Evolutionary conservation across 169 alveolate species (phyloP), one percentile per base, ranked within the genome.

Genomic region (Plasmodium knowlesi): DNA sequence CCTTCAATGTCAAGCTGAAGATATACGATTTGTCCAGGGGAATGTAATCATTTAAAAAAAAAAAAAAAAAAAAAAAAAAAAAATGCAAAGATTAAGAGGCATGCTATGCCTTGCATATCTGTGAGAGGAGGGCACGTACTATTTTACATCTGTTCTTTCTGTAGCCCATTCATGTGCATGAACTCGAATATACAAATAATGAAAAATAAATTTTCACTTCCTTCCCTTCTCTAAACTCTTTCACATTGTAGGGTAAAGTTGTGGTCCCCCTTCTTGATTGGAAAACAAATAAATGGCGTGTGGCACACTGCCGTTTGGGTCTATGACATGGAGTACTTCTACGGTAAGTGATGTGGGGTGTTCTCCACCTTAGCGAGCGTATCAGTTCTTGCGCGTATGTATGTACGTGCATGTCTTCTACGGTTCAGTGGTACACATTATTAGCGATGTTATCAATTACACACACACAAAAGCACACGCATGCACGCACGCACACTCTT

Each of bases 301-400:
- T 98, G 99, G 99, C 99, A 98, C 91, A 98, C 99, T n/a, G 99
- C 99, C 22, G 96, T 98, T 14, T 96, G 95, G 19, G 98, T 98
- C 14, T 97, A 93, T 94, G 99, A 98, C 16, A 96, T 96, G 89
- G 99, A 98, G 95, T 98, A 97, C 94, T 98, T 96, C 95, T 98
- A 96, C 92, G 99, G 97, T 97, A 95, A 81, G 76, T 32, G n/a
- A 14, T 0, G 37, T 67, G 25, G 8, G 61, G 6, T 12, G 8
- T 50, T 50, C 61, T 22, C 22, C 12, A 3, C 61, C 61, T 19
- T 14, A 50, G 61, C 61, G 22, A 50, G 22, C 61, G 61, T 14
- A 14, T 16, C 61, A 50, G 19, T 50, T 19, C 9, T 14, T 50
- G 61, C 2, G 19, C 1, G 61, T 14, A 3, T 46, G 9, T 46